Evolutionary conservation across 2,329 filamentous ascomycete genomes (phyloP), one percentile per base, ranked within the genome.

Genomic region (Fusarium pseudocircinatum): DNA sequence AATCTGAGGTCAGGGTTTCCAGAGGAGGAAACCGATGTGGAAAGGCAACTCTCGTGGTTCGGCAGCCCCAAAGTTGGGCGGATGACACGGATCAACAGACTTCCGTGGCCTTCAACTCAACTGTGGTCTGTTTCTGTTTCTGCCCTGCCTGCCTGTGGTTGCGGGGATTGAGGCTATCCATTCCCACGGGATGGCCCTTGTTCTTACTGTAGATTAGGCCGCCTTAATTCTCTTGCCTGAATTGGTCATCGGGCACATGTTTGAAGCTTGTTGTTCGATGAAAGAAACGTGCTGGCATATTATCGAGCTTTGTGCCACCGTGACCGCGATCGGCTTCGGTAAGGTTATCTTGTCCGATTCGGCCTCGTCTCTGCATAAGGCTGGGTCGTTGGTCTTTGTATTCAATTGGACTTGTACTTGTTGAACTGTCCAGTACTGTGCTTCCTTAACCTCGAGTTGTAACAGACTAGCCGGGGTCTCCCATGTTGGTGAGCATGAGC

Each of bases 181-280:
- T 65, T 70, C 67, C 60, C 71, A 69, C 59, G 71, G 71, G 54
- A 72, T 59, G 47, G 50, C 43, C 61, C 71, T 46, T 74, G 53
- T 26, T 36, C 43, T 42, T 40, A 28, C n/a, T 43, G n/a, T 36
- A 63, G 52, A 49, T 36, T 60, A 60, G 62, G 65, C 57, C 57
- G 71, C 71, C 68, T 64, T 74, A 40, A 40, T 62, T 60, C 28
- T 68, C 34, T 53, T 72, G 32, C 68, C 68, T 61, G 61, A 74
- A 60, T 68, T 46, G n/a, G n/a, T 40, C 30, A 44, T 62, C 54
- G 30, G 43, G 46, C 66, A 53, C 32, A 46, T 40, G 24, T 18
- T 53, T 58, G 56, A 50, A 44, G 47, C n/a, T 56, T 52, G 49
- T 36, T 56, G 37, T n/a, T 56, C 14, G n/a, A 60, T 40, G 15